Percentiles rank a stretch among this genome's conserved stretches.
These are phyloP conservation scores for Rhodomyrtus tomentosa DNA, from an alignment of 345 rosid genomes.

Conservation along the genomic window DNA sequence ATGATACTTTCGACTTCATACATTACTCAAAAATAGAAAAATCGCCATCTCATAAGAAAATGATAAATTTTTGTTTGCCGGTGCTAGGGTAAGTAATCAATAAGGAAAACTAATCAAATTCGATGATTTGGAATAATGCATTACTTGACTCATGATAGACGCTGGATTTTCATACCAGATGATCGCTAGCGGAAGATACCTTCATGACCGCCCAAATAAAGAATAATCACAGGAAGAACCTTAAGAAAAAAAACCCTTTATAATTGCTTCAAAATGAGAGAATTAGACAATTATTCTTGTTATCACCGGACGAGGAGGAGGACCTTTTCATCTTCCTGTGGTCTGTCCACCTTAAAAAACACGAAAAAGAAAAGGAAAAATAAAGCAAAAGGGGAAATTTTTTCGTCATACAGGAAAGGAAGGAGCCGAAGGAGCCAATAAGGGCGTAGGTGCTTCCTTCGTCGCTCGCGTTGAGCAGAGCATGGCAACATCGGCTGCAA, in stretches of 20 bases:
- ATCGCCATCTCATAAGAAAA: neutral
- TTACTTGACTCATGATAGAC: neutral
- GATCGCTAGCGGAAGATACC: neutral
- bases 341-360: neutral
- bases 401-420: neutral
- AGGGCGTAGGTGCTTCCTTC: neutral
- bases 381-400: neutral
- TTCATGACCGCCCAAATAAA: neutral
- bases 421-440: no score
- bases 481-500: neutral
- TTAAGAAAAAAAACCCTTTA: neutral
- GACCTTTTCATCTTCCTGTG: neutral
- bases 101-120: neutral
- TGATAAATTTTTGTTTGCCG: neutral
- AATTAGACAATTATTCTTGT: neutral
- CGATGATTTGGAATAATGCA: neutral
- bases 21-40: neutral
- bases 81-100: neutral
- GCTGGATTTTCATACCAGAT: neutral
- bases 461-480: neutral
- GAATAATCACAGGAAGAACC: neutral
- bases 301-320: neutral
- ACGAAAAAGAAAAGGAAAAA: neutral
- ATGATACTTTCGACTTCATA: neutral
- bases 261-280: neutral